phyloP scores from a whole-genome alignment of 2,329 filamentous ascomycete genomes.

The Fusarium sp. region DNA sequence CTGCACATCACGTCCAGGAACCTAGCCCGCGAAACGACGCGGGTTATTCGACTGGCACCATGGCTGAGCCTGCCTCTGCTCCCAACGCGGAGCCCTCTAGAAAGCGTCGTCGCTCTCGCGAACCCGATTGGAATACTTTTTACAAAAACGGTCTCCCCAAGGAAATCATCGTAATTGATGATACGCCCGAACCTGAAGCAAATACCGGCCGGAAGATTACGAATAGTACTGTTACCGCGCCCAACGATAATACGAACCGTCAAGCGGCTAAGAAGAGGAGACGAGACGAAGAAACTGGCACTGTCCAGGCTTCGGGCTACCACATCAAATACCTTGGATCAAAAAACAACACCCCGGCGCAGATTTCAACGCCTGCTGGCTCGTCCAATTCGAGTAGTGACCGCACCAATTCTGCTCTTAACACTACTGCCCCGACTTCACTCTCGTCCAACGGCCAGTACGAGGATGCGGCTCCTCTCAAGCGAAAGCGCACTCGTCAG shows the following conservation, averaged over 20 bases:
- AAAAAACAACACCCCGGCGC: conserved; percentile 76
- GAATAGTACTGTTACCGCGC: conserved; percentile 49
- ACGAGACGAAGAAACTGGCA: conserved; percentile 66
- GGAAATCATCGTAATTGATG: conserved; percentile 87
- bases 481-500: conserved; percentile 88
- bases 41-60: conserved; percentile 41
- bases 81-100: conserved; percentile 51
- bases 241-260: conserved; percentile 45
- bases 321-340: conserved; percentile 78
- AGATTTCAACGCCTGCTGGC: conserved; percentile 72
- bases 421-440: conserved; percentile 91
- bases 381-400: conserved; percentile 86
- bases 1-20: conserved; percentile 49
- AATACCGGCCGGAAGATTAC: conserved; percentile 56
- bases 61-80: conserved; percentile 46
- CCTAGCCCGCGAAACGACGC: conserved; percentile 44
- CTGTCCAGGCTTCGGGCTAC: conserved; percentile 70
- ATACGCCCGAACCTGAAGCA: conserved; percentile 70
- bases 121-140: conserved; percentile 82
- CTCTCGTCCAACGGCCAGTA: conserved; percentile 71
- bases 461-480: conserved; percentile 80
- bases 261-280: conserved; percentile 80
- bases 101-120: conserved; percentile 68
- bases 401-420: conserved; percentile 80
- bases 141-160: conserved; percentile 86